These are phyloP conservation scores for Trichodelitschia bisporula DNA, from an alignment of 495 filamentous ascomycete species.

Conservation along the genomic window DNA sequence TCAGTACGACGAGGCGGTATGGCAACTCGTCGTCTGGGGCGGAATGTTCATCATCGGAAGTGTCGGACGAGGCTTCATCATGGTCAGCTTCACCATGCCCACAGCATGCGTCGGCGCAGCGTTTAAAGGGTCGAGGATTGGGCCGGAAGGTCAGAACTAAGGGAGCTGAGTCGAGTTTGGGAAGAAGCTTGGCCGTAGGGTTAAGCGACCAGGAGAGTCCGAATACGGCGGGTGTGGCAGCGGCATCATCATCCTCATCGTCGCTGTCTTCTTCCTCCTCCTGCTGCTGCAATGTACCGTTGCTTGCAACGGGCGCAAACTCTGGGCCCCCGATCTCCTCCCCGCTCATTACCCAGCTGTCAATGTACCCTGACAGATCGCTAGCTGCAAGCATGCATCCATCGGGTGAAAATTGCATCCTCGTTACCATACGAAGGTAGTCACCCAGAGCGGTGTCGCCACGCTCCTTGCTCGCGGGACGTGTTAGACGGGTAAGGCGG, in stretches of 20 bases:
- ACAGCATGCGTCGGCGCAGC: too few species aligned
- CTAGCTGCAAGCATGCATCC: constrained; percentile 52
- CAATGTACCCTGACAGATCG: constrained; percentile 67
- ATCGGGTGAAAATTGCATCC: constrained; percentile 55
- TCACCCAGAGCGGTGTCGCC: constrained; percentile 33
- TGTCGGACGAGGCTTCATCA: too few species aligned
- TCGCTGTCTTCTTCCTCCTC: constrained; percentile 26
- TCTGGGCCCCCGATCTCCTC: too few species aligned
- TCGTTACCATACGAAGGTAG: constrained; percentile 55
- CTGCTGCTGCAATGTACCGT: too few species aligned
- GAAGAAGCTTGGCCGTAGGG: constrained; percentile 40
- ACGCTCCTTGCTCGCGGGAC: constrained; percentile 23
- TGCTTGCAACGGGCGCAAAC: too few species aligned
- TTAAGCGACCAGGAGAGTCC: constrained; percentile 40
- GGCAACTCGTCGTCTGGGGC: too few species aligned
- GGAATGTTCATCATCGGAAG: too few species aligned
- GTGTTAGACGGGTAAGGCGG: too few species aligned
- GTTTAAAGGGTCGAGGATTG: too few species aligned
- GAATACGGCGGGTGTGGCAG: too few species aligned
- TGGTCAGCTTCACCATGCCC: too few species aligned
- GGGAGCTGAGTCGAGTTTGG: constrained; percentile 45
- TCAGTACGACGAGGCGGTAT: constrained; percentile 48
- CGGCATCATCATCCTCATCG: constrained; percentile 14
- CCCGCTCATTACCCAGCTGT: constrained; percentile 53
- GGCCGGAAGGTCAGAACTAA: constrained; percentile 57